phyloP scores from a whole-genome alignment of 2,329 filamentous ascomycete species.

The Paecilomyces sp. region DNA sequence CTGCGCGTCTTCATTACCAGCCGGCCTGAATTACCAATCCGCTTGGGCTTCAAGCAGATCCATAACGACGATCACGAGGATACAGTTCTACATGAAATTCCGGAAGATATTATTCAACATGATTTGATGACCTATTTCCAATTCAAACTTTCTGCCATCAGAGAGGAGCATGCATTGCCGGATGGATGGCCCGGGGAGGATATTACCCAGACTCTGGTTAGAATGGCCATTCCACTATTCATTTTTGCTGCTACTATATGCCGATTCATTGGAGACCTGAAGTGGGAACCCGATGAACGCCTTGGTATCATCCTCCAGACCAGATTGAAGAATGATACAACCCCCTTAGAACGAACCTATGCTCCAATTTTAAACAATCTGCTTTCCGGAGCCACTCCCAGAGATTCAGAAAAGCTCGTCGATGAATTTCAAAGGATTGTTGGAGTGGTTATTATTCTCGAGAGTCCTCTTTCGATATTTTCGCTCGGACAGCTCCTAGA shows the following conservation, averaged over 20 bases:
- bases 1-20: constrained; percentile 20
- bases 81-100: not conserved
- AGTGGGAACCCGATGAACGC: not conserved
- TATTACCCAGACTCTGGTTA: constrained; percentile 11
- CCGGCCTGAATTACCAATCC: constrained; percentile 18
- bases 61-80: not conserved
- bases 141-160: not conserved
- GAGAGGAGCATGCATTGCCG: not conserved
- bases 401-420: not conserved
- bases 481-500: not conserved
- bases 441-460: not conserved
- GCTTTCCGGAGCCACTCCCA: not conserved
- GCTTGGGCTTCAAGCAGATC: constrained; percentile 11
- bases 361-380: not conserved
- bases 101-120: not conserved
- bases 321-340: not conserved
- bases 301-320: not conserved
- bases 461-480: not conserved
- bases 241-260: constrained; percentile 11
- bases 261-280: constrained; percentile 9
- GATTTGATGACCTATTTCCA: not conserved
- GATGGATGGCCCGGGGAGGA: not conserved
- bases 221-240: constrained; percentile 16
- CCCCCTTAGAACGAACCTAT: not conserved
- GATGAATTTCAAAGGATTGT: not conserved